Conservation (phyloP, 2,329 filamentous ascomycete genomes). For the Metarhizium brunneum region DNA sequence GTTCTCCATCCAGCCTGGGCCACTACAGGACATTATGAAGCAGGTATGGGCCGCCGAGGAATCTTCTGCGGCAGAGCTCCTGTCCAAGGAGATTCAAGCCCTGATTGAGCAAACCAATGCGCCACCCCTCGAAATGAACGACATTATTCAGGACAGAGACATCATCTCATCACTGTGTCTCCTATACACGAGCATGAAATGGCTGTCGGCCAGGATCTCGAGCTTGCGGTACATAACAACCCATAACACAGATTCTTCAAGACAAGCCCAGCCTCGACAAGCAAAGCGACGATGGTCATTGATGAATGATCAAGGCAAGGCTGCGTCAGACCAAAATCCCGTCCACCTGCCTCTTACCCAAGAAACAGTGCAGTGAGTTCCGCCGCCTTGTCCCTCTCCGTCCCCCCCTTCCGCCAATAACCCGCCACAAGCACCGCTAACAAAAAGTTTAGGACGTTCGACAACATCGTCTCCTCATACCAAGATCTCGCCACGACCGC, state of each 20-base stretch:
- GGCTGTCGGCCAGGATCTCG: slow-evolving; percentile 78
- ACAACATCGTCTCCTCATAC: slow-evolving; percentile 76
- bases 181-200: slow-evolving; percentile 96
- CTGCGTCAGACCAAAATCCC: slow-evolving; percentile 50
- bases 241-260: slow-evolving; percentile 58
- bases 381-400: not conserved
- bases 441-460: slow-evolving; percentile 55
- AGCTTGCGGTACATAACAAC: slow-evolving; percentile 74
- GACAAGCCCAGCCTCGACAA: slow-evolving; percentile 40
- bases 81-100: slow-evolving; percentile 53
- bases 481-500: slow-evolving; percentile 70
- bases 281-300: slow-evolving; percentile 77
- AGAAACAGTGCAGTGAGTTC: slow-evolving; percentile 67
- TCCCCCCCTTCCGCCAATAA: too few relatives aligned
- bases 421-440: slow-evolving; percentile 13
- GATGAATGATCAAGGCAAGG: slow-evolving; percentile 53
- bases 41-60: slow-evolving; percentile 52
- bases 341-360: slow-evolving; percentile 82
- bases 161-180: slow-evolving; percentile 77
- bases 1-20: slow-evolving; percentile 59
- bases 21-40: slow-evolving; percentile 62
- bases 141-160: slow-evolving; percentile 85
- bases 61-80: slow-evolving; percentile 36
- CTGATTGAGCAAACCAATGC: slow-evolving; percentile 50
- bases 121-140: slow-evolving; percentile 59